Evolutionary conservation across 129 eudicot species (phyloP).

Genomic region (Rutidosis leptorrhynchoides): DNA sequence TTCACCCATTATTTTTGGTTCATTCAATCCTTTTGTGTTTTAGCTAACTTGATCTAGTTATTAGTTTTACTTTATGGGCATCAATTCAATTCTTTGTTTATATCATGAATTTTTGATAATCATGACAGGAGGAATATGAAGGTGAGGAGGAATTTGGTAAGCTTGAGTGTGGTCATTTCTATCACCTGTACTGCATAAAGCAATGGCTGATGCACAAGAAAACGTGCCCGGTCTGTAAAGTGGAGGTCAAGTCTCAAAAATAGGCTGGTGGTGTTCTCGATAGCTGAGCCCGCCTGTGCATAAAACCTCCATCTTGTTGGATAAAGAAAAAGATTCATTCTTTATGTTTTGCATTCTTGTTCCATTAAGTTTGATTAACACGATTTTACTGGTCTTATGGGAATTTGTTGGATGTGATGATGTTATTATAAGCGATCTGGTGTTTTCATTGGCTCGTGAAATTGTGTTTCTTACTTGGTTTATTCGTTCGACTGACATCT

Average conservation of each 20-base stretch:
- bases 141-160: slow-evolving; percentile 75
- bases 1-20: too few species aligned
- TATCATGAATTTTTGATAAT: too few species aligned
- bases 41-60: too few species aligned
- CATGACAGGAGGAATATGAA: slow-evolving; percentile 77
- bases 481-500: background rate
- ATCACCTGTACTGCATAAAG: slow-evolving; percentile 78
- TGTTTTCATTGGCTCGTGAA: slow-evolving; percentile 1
- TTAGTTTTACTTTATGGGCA: too few species aligned
- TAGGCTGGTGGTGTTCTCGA: slow-evolving; percentile 17
- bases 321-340: slow-evolving; percentile 15
- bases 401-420: slow-evolving; percentile 22
- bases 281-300: slow-evolving; percentile 29
- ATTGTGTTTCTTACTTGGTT: background rate
- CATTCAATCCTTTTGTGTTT: background rate
- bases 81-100: too few species aligned
- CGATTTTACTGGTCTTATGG: background rate
- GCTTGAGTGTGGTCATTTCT: slow-evolving; percentile 76
- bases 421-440: slow-evolving; percentile 24
- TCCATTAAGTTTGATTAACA: too few species aligned
- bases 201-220: slow-evolving; percentile 85
- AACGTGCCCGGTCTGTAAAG: slow-evolving; percentile 85
- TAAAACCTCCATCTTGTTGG: slow-evolving; percentile 24
- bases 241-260: slow-evolving; percentile 41
- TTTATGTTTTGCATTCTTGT: slow-evolving; percentile 24